These are phyloP conservation scores for Blastomyces percursus DNA, from an alignment of 2,329 filamentous ascomycete genomes.

Conservation along the genomic window DNA sequence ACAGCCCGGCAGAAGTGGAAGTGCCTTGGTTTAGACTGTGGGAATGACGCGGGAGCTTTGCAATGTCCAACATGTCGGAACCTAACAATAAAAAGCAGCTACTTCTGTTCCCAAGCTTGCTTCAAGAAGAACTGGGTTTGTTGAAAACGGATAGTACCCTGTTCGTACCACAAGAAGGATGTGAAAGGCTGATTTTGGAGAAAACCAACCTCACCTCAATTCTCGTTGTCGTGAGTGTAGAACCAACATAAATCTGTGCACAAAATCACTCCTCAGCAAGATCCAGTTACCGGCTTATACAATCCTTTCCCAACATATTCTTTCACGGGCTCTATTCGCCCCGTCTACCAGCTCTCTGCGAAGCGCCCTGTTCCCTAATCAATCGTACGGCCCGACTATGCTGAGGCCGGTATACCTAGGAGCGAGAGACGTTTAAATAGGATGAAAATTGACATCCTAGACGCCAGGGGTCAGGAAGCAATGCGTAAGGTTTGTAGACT, in stretches of 20 bases:
- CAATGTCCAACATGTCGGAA: background rate
- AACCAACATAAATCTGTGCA: background rate
- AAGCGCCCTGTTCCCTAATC: slow-evolving; percentile 59
- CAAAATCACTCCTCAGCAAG: background rate
- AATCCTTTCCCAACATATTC: slow-evolving; percentile 34
- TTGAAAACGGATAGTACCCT: background rate
- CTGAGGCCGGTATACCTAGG: slow-evolving; percentile 58
- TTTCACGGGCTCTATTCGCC: slow-evolving; percentile 67
- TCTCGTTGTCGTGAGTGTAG: background rate
- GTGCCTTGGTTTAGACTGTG: background rate
- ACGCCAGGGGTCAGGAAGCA: slow-evolving; percentile 61
- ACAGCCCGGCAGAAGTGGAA: background rate
- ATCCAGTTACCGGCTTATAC: background rate
- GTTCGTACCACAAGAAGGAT: background rate
- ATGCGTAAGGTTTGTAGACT: slow-evolving; percentile 83
- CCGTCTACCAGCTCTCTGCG: slow-evolving; percentile 68
- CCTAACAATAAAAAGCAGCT: background rate
- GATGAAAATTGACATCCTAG: slow-evolving; percentile 66
- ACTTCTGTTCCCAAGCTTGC: background rate
- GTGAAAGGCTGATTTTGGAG: background rate
- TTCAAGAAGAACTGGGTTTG: background rate
- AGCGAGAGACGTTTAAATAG: slow-evolving; percentile 50
- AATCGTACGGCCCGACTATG: slow-evolving; percentile 73
- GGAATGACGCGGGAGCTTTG: background rate
- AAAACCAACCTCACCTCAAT: background rate